These are phyloP conservation scores for Tolypocladium endophyticum DNA, from an alignment of 2,329 filamentous ascomycete genomes.

Conservation along the genomic window DNA sequence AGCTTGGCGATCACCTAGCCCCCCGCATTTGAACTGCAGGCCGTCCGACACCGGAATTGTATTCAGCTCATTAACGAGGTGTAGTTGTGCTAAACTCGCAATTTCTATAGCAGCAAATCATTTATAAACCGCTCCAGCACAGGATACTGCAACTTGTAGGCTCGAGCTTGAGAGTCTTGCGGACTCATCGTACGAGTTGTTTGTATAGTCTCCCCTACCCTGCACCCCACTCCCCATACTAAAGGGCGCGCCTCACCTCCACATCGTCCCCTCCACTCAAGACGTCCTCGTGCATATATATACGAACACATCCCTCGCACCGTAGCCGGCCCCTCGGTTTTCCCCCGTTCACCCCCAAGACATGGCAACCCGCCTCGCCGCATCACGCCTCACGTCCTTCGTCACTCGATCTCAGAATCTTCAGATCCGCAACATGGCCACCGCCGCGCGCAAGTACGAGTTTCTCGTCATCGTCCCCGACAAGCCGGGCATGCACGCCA, in stretches of 20 bases:
- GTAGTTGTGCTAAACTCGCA: not conserved
- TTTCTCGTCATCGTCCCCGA: constrained; percentile 63
- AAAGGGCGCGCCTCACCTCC: not conserved
- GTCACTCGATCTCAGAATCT: constrained; percentile 1
- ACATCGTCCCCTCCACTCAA: not conserved
- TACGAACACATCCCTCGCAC: not conserved
- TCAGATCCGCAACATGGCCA: constrained; percentile 16
- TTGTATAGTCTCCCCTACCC: not conserved
- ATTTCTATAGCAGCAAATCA: not conserved
- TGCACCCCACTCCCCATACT: not conserved
- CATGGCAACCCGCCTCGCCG: constrained; percentile 6
- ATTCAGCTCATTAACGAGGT: not conserved
- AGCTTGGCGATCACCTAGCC: too few relatives aligned
- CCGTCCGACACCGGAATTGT: not conserved
- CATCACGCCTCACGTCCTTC: constrained; percentile 4
- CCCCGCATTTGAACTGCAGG: not conserved
- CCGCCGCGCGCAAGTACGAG: constrained; percentile 36
- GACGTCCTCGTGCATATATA: not conserved
- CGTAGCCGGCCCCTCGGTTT: not conserved
- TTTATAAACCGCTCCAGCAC: not conserved
- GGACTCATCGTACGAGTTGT: too few relatives aligned
- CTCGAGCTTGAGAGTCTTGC: not conserved
- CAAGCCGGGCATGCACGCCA: constrained; percentile 46
- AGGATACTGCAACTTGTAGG: not conserved
- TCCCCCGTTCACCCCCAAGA: not conserved